These are phyloP conservation scores for Sarcodon sp. DNA, from an alignment of 768 basidiomycete genomes.

Conservation along the genomic window DNA sequence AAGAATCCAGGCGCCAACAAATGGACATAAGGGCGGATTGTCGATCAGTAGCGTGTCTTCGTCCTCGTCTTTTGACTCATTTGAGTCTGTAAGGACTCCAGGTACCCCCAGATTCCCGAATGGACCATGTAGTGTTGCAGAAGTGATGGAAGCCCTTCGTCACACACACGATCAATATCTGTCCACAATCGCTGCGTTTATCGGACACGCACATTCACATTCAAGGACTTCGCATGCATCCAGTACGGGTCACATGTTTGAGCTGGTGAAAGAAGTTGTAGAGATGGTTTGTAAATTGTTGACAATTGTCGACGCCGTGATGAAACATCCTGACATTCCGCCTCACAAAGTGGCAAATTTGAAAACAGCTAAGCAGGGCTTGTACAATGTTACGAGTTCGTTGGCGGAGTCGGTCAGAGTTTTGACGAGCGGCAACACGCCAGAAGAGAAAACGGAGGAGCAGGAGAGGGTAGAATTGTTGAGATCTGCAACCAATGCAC, in stretches of 20 bases:
- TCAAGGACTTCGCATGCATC: conserved; percentile 84
- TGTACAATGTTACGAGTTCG: conserved; percentile 78
- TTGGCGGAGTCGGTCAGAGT: conserved; percentile 81
- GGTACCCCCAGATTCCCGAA: conserved; percentile 48
- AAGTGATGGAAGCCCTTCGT: conserved; percentile 69
- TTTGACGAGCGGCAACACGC: conserved; percentile 39
- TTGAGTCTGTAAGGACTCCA: conserved; percentile 34
- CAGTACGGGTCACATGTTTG: conserved; percentile 87
- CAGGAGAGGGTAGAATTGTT: conserved; percentile 69
- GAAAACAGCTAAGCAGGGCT: conserved; percentile 57
- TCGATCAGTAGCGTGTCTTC: conserved; percentile 62
- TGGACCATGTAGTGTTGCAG: conserved; percentile 55
- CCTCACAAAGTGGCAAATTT: conserved; percentile 51
- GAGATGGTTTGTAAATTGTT: conserved; percentile 89
- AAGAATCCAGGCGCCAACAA: background rate
- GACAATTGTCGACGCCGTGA: conserved; percentile 82
- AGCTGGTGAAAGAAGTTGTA: conserved; percentile 89
- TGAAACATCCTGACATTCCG: conserved; percentile 61
- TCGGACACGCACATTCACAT: conserved; percentile 93
- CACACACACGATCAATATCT: conserved; percentile 81
- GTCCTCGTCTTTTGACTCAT: conserved; percentile 53
- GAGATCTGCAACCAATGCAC: conserved; percentile 75
- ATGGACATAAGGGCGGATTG: conserved; percentile 6
- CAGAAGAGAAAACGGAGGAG: conserved; percentile 51
- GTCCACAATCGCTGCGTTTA: conserved; percentile 93